phyloP scores from a whole-genome alignment of 345 rosid species.

The Arabidopsis suecica region DNA sequence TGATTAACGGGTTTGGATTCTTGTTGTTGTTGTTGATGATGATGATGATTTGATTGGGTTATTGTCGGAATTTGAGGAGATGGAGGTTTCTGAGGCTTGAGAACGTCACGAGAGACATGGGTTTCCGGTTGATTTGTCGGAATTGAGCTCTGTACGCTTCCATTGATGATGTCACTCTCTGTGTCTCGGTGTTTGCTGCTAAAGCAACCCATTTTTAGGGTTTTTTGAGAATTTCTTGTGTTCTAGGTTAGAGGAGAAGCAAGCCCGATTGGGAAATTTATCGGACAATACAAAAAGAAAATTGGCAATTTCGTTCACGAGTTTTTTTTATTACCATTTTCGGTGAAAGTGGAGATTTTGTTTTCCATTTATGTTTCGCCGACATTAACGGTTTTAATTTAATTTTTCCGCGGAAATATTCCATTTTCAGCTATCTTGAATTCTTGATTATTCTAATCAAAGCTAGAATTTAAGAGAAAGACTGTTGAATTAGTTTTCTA shows the following conservation, averaged over 20 bases:
- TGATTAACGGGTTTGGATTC: slow-evolving; percentile 26
- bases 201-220: slow-evolving; percentile 61
- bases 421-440: slow-evolving; percentile 9
- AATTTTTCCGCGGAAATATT: not conserved
- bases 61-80: slow-evolving; percentile 42
- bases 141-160: slow-evolving; percentile 40
- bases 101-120: slow-evolving; percentile 28
- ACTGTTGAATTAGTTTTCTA: not conserved
- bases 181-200: slow-evolving; percentile 53
- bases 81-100: slow-evolving; percentile 41
- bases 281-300: not conserved
- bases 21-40: slow-evolving; percentile 13
- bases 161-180: slow-evolving; percentile 41
- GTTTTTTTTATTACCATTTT: not conserved
- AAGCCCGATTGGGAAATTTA: slow-evolving; percentile 14
- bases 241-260: slow-evolving; percentile 27
- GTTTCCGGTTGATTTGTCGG: slow-evolving; percentile 33
- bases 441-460: not conserved
- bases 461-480: not conserved
- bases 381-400: slow-evolving; percentile 35
- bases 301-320: slow-evolving; percentile 1
- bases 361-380: slow-evolving; percentile 20
- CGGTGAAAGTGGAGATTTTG: not conserved
- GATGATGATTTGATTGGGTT: slow-evolving; percentile 8
- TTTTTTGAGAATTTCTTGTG: slow-evolving; percentile 20